phyloP scores from a whole-genome alignment of 192 early-diverging fungal species.

The Backusella sp. region DNA sequence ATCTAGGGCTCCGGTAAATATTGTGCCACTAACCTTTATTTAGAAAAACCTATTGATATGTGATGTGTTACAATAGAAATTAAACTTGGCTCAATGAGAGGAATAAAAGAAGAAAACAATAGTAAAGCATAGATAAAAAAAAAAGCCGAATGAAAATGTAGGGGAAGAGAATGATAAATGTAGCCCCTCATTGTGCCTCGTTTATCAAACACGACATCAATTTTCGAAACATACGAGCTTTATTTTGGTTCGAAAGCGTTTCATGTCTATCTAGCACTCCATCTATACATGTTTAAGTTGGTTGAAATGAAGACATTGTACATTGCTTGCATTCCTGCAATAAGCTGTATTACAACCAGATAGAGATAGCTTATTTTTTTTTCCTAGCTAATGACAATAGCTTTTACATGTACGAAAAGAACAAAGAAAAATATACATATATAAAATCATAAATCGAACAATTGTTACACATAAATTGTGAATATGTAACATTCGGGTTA shows the following conservation, averaged over 20 bases:
- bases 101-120: not conserved
- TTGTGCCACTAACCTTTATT: not conserved
- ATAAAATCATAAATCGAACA: not conserved
- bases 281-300: not conserved
- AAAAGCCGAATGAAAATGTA: not conserved
- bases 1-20: not conserved
- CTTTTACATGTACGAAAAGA: not conserved
- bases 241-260: not conserved
- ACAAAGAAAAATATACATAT: not conserved
- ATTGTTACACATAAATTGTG: not conserved
- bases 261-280: conserved; percentile 6
- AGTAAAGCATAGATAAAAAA: not conserved
- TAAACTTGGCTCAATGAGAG: not conserved
- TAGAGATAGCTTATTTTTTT: not conserved
- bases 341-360: not conserved
- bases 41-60: not conserved
- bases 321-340: not conserved
- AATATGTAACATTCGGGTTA: conserved; percentile 2
- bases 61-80: not conserved
- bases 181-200: conserved; percentile 1
- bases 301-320: conserved; percentile 1
- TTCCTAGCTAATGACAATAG: not conserved
- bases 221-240: not conserved
- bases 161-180: conserved; percentile 1
- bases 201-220: not conserved